phyloP scores from a whole-genome alignment of 768 basidiomycete genomes.

The Suillus placidus region DNA sequence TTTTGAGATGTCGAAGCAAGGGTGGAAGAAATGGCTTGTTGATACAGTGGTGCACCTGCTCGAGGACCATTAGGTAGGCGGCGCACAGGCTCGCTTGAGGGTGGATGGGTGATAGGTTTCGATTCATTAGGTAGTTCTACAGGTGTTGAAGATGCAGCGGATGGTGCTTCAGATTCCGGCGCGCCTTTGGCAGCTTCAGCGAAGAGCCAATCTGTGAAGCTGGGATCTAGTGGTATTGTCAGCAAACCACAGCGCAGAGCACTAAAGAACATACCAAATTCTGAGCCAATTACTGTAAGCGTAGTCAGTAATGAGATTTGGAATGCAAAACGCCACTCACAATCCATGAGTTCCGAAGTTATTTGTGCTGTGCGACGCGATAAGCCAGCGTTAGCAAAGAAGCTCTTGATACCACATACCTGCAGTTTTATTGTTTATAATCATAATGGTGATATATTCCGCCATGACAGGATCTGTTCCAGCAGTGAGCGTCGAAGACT shows the following conservation, averaged over 20 bases:
- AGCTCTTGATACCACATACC: conserved; percentile 46
- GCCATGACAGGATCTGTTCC: conserved; percentile 83
- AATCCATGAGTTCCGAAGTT: conserved; percentile 82
- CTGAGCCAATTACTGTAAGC: conserved; percentile 68
- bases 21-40: conserved; percentile 72
- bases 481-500: conserved; percentile 16
- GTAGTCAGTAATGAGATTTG: conserved; percentile 20
- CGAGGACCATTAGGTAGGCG: conserved; percentile 53
- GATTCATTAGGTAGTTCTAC: conserved; percentile 29
- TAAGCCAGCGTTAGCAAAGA: conserved; percentile 15
- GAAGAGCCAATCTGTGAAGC: conserved; percentile 91
- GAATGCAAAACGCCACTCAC: conserved; percentile 40
- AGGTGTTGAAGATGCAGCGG: conserved; percentile 32
- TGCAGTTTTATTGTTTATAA: conserved; percentile 87
- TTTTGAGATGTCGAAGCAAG: conserved; percentile 62
- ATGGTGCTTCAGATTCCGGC: conserved; percentile 49
- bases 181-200: conserved; percentile 73
- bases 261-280: conserved; percentile 60
- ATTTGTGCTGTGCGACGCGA: conserved; percentile 64
- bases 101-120: conserved; percentile 34
- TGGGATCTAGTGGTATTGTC: conserved; percentile 53
- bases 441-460: conserved; percentile 94
- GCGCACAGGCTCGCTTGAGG: conserved; percentile 32
- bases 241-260: conserved; percentile 6
- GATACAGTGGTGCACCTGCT: conserved; percentile 58